Base-by-base conservation (phyloP, 176 grass and related monocot genomes). In the Bolboschoenus planiculmis region DNA sequence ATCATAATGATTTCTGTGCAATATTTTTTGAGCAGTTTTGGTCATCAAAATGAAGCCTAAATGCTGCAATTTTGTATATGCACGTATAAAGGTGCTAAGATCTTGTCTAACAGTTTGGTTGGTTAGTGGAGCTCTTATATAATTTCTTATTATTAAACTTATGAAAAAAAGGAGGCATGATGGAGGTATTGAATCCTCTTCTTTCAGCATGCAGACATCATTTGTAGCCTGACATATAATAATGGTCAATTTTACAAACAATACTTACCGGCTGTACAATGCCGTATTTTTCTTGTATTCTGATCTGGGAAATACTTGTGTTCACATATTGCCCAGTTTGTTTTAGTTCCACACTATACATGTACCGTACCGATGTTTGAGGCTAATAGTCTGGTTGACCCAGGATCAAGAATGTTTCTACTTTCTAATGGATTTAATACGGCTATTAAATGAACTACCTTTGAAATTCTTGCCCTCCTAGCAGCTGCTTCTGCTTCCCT, bases 401-500 rank as follows among this genome's bases (percentile, higher is more conserved):
- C 2, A 67, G 7, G 14, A 40, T 43, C 20, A 70, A 21, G 3
- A 37, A 40, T 3, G 9, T 70, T 40, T 70, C 8, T 70, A 40
- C 30, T 3, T 67, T 36, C 33, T 20, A 67, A 39, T 20, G 0
- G 46, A 44, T 29, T 23, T 43, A 47, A 78, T 78, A 44, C 43
- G 66, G 1, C 50, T 65, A 35, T 16, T 3, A 62, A 51, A 6
- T 24, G 13, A 34, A 36, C 26, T 86, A 88, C 95, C 87, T 98
- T 98, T 78, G 92, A 93, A 83, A 84, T 85, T 85, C 74, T 95
- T 85, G 89, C 89, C 83, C 86, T 89, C 51, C 85, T 82, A 83
- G 92, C 87, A 78, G 89, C 96, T 91, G 88, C 84, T 83, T 98
- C 96, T 78, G 90, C 92, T 78, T 98, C 96, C 62, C 90, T 74